phyloP scores from a whole-genome alignment of 139 green algal genomes.

The Chlamydomonas schloesseri region DNA sequence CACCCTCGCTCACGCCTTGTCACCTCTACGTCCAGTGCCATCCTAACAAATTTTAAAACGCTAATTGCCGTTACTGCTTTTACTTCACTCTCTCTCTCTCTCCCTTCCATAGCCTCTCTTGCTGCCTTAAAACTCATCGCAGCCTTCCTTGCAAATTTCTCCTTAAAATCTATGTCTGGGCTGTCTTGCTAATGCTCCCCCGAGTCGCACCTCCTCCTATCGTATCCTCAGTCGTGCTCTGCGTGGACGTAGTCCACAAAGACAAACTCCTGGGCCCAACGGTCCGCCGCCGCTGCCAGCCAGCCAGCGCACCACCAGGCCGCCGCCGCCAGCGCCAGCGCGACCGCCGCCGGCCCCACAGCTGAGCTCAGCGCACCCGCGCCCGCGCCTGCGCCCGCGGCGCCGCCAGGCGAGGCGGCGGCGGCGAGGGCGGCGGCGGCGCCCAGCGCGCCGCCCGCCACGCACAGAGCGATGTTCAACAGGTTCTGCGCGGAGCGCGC shows the following conservation, averaged over 20 bases:
- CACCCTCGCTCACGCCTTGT: too few species aligned
- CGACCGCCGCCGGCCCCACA: neutral
- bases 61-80: too few species aligned
- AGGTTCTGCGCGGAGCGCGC: neutral
- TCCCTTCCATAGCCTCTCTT: too few species aligned
- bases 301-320: neutral
- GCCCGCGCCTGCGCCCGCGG: neutral
- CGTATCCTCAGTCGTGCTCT: constrained; percentile 11
- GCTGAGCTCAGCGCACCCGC: neutral
- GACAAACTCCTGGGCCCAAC: neutral
- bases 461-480: neutral
- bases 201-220: too few species aligned
- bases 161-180: too few species aligned
- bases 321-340: neutral
- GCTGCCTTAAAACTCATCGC: too few species aligned
- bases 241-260: constrained; percentile 34
- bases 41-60: too few species aligned
- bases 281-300: too few species aligned
- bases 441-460: neutral
- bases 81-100: too few species aligned
- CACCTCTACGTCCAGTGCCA: too few species aligned
- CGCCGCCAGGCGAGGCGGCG: neutral
- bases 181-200: too few species aligned
- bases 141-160: too few species aligned
- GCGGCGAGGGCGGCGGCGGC: neutral